phyloP scores from a whole-genome alignment of 2,329 filamentous ascomycete species.

The Catunica adiposa region DNA sequence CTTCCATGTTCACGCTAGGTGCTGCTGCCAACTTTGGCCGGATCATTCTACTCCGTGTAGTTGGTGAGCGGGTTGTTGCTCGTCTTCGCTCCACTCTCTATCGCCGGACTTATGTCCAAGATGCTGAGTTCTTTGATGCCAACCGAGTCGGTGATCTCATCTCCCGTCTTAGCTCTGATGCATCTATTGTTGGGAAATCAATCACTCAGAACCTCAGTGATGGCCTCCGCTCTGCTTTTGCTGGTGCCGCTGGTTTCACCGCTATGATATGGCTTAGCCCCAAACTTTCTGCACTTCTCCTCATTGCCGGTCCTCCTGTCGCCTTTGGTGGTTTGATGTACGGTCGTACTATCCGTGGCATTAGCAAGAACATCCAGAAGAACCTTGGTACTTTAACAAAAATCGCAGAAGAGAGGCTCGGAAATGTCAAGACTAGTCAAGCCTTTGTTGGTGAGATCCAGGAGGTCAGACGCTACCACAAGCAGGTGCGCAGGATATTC shows the following conservation, averaged over 20 bases:
- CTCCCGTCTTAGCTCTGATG: constrained; percentile 86
- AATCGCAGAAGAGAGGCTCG: constrained; percentile 92
- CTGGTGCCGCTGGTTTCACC: constrained; percentile 71
- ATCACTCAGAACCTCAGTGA: constrained; percentile 97
- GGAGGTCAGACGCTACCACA: constrained; percentile 82
- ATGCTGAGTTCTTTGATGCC: constrained; percentile 97
- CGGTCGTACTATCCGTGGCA: constrained; percentile 69
- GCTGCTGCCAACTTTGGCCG: constrained; percentile 85
- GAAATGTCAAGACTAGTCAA: constrained; percentile 91
- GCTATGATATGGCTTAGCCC: constrained; percentile 95
- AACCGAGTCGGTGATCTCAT: constrained; percentile 94
- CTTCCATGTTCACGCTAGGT: constrained; percentile 59
- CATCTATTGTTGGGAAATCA: constrained; percentile 94
- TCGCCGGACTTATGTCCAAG: constrained; percentile 83
- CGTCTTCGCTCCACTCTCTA: constrained; percentile 80
- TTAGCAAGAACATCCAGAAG: constrained; percentile 85
- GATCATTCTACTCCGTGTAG: constrained; percentile 81
- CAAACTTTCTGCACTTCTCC: constrained; percentile 72
- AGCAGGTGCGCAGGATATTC: constrained; percentile 83
- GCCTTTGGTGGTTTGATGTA: constrained; percentile 85
- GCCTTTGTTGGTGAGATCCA: constrained; percentile 88
- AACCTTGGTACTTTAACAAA: constrained; percentile 87
- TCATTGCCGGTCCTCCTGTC: constrained; percentile 78
- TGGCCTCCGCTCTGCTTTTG: constrained; percentile 79
- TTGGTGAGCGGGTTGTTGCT: constrained; percentile 87